A percentile compares a stretch with the other conserved stretches of the same genome.
Evolutionary conservation across 768 basidiomycete genomes (phyloP).

Genomic region (Dentipellis sp.): DNA sequence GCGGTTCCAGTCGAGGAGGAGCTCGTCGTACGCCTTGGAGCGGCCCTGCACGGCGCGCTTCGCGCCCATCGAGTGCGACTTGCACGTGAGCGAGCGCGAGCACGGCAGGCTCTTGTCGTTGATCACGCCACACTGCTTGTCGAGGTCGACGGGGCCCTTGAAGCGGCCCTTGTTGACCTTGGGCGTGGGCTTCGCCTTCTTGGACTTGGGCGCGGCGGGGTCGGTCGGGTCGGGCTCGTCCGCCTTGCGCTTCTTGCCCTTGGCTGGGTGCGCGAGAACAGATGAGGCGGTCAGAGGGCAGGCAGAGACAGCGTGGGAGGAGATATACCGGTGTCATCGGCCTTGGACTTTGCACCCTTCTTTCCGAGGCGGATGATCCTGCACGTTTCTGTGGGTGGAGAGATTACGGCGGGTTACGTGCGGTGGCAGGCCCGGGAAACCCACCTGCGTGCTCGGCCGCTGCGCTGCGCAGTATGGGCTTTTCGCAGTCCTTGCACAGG

Average conservation of each 20-base stretch:
- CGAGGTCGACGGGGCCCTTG: constrained; percentile 83
- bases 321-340: constrained; percentile 29
- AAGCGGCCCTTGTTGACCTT: constrained; percentile 72
- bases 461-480: constrained; percentile 71
- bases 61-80: constrained; percentile 95
- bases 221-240: constrained; percentile 64
- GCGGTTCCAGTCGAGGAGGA: constrained; percentile 88
- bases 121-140: constrained; percentile 93
- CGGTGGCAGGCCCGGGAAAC: constrained; percentile 11
- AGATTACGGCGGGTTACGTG: neutral
- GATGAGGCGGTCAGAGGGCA: neutral
- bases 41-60: constrained; percentile 90
- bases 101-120: constrained; percentile 92
- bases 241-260: constrained; percentile 74
- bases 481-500: constrained; percentile 73
- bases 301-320: neutral
- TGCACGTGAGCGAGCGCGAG: constrained; percentile 93
- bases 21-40: constrained; percentile 72
- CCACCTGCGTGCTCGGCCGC: constrained; percentile 69
- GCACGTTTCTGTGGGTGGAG: constrained; percentile 41
- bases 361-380: constrained; percentile 45
- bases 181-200: constrained; percentile 60
- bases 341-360: constrained; percentile 50
- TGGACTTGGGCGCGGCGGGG: constrained; percentile 57
- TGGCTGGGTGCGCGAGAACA: constrained; percentile 27